Percentiles rank a stretch among this genome's conserved stretches.
phyloP scores from a whole-genome alignment of 1,139 yeast genomes.

The Suhomyces terraborum region DNA sequence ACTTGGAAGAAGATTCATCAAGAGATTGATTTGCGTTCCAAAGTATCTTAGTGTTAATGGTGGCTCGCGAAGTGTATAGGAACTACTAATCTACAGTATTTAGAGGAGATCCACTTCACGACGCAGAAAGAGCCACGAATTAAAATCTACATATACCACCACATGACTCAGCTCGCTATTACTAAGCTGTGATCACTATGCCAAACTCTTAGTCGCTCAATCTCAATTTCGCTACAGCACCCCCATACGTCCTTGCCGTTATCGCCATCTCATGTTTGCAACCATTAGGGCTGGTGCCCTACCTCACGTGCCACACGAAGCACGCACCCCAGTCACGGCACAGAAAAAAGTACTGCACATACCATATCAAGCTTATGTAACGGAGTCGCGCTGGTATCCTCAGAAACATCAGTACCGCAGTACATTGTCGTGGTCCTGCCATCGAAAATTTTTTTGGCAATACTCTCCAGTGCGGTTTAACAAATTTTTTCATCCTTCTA shows the following conservation, averaged over 20 bases:
- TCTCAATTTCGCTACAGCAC: too few relatives aligned
- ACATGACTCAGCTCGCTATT: too few relatives aligned
- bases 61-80: too few relatives aligned
- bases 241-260: background rate
- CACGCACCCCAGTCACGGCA: constrained; percentile 6
- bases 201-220: too few relatives aligned
- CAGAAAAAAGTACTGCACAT: constrained; percentile 4
- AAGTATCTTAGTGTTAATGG: too few relatives aligned
- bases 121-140: too few relatives aligned
- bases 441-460: constrained; percentile 14
- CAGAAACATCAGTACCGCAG: constrained; percentile 13
- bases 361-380: constrained; percentile 6
- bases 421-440: constrained; percentile 7
- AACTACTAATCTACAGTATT: too few relatives aligned
- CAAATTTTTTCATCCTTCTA: constrained; percentile 14
- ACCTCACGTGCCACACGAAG: constrained; percentile 1
- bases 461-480: constrained; percentile 13
- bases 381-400: background rate
- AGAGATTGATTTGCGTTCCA: too few relatives aligned
- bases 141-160: too few relatives aligned
- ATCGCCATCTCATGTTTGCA: background rate
- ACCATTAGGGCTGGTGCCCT: constrained; percentile 16
- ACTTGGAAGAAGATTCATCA: too few relatives aligned
- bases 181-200: too few relatives aligned
- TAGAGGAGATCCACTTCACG: too few relatives aligned